Conservation (phyloP, 2,329 filamentous ascomycete species). For the Fusarium sp. region DNA sequence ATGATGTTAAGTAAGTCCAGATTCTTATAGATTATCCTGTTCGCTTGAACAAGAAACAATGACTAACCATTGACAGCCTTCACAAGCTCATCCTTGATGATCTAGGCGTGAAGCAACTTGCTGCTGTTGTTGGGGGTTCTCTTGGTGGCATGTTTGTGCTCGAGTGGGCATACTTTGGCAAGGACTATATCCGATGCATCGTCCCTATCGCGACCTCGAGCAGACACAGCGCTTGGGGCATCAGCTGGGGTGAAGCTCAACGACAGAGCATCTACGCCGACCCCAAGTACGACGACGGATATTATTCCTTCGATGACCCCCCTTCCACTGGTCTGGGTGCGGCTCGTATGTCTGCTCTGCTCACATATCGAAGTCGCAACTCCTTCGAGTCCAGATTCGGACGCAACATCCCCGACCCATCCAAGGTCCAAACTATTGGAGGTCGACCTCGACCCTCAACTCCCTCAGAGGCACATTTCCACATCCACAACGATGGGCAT, state of each 20-base stretch:
- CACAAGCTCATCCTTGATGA: constrained; percentile 86
- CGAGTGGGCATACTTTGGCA: constrained; percentile 92
- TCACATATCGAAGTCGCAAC: constrained; percentile 96
- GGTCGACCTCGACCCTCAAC: constrained; percentile 70
- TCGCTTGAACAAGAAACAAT: background rate
- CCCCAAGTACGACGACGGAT: constrained; percentile 97
- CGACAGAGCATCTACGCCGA: constrained; percentile 96
- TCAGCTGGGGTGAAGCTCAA: constrained; percentile 91
- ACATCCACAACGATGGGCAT: constrained; percentile 87
- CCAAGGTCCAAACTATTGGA: constrained; percentile 84
- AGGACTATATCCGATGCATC: constrained; percentile 82
- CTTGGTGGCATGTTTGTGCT: constrained; percentile 93
- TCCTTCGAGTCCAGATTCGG: constrained; percentile 97
- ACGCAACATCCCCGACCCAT: constrained; percentile 88
- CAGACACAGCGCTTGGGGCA: constrained; percentile 88
- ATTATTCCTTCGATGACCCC: constrained; percentile 89
- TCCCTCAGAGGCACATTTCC: constrained; percentile 78
- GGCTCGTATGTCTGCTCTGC: constrained; percentile 93
- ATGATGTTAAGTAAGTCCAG: constrained; percentile 85
- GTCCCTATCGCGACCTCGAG: constrained; percentile 89
- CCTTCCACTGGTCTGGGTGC: constrained; percentile 89
- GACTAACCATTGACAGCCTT: constrained; percentile 61
- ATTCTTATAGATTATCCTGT: too few relatives aligned
- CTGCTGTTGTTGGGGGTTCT: constrained; percentile 83
- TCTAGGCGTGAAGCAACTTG: constrained; percentile 81